A percentile compares a stretch with the other conserved stretches of the same genome.
Evolutionary conservation across 768 basidiomycete genomes (phyloP).

Genomic region (Leccinum sublutescens): DNA sequence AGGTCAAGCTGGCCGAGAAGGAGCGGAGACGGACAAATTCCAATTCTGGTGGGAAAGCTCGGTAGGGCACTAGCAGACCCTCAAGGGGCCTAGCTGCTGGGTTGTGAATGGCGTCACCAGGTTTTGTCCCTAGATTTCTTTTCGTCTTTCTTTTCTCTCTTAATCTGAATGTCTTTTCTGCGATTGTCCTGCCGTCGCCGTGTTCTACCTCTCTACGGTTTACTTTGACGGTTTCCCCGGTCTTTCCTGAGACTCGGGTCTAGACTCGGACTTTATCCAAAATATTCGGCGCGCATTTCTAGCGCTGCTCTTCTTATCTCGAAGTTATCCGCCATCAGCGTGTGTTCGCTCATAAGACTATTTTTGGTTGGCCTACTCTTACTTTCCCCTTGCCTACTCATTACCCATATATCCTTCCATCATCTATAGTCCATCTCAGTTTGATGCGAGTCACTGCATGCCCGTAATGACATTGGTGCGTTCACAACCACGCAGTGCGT

Average conservation of each 20-base stretch:
- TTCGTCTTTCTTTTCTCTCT: neutral
- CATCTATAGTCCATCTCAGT: neutral
- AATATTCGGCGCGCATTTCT: neutral
- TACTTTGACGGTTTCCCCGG: neutral
- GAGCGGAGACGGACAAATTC: slow-evolving; percentile 37
- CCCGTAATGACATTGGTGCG: no score
- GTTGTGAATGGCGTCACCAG: neutral
- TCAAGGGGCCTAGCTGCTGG: neutral
- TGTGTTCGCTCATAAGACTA: neutral
- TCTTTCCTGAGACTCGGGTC: neutral
- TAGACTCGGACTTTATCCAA: neutral
- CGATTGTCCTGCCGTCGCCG: neutral
- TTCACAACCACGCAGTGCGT: no score
- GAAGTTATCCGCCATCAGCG: neutral
- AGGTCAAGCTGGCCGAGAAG: slow-evolving; percentile 31
- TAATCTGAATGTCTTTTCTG: neutral
- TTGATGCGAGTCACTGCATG: neutral
- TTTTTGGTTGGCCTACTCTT: neutral
- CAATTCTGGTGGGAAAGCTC: slow-evolving; percentile 41
- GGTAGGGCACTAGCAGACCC: slow-evolving; percentile 23
- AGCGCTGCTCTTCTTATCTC: neutral
- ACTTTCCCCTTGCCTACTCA: no score
- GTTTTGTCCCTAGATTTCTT: neutral
- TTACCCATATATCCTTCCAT: neutral
- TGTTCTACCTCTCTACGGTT: neutral